Evolutionary conservation across 2,329 filamentous ascomycete genomes (phyloP).

Genomic region (Elsinoe necatrix): DNA sequence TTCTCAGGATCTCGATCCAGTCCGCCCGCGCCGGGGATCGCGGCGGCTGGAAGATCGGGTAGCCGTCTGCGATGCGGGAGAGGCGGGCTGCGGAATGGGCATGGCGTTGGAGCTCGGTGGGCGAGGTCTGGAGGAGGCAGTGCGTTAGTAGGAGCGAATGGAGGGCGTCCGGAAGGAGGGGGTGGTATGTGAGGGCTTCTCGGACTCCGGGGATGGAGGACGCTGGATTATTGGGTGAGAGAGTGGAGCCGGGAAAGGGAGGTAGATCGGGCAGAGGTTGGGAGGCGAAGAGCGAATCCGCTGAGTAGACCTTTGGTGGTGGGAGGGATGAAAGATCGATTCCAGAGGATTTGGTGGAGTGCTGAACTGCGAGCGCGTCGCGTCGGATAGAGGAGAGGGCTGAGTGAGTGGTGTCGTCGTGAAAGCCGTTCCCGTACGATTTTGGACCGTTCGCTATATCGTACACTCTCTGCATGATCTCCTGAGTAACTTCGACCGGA

Average conservation of each 20-base stretch:
- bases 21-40: conserved; percentile 65
- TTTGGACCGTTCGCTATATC: conserved; percentile 42
- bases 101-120: conserved; percentile 69
- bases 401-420: conserved; percentile 18
- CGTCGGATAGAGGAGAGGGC: not conserved
- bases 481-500: conserved; percentile 50
- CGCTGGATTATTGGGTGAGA: conserved; percentile 22
- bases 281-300: conserved; percentile 62
- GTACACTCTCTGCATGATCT: conserved; percentile 51
- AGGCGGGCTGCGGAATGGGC: conserved; percentile 74
- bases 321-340: conserved; percentile 28
- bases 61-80: conserved; percentile 65
- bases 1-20: conserved; percentile 68
- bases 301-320: conserved; percentile 43
- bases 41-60: conserved; percentile 68
- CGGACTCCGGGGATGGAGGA: conserved; percentile 36
- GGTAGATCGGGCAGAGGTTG: conserved; percentile 59
- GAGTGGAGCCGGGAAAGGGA: conserved; percentile 47
- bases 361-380: not conserved
- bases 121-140: conserved; percentile 67
- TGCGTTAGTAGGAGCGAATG: conserved; percentile 73
- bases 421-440: conserved; percentile 18
- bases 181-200: conserved; percentile 71
- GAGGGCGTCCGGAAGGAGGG: conserved; percentile 67
- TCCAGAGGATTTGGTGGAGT: not conserved